Percentiles rank a stretch among this genome's conserved stretches.
Conservation (phyloP, 140 eudicot species). For the Stevia rebaudiana region DNA sequence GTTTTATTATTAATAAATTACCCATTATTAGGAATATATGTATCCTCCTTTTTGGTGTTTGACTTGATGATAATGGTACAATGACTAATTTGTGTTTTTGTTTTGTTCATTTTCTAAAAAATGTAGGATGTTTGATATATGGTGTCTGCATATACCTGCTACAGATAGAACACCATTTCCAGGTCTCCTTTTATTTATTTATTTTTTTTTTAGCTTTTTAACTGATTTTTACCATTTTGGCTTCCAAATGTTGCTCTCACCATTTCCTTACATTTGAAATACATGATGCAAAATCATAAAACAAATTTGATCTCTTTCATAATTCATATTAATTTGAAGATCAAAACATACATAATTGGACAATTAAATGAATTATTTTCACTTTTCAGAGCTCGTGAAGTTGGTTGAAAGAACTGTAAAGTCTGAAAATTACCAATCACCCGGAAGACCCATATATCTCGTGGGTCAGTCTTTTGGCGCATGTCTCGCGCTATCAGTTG, state of each 20-base stretch:
- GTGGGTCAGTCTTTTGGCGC: conserved; percentile 85
- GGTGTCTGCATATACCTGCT: conserved; percentile 83
- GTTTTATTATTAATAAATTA: not conserved
- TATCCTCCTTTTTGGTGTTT: not conserved
- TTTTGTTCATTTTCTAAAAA: not conserved
- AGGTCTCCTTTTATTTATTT: conserved; percentile 37
- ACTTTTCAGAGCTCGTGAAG: conserved; percentile 61
- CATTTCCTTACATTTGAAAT: not conserved
- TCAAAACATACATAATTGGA: not conserved
- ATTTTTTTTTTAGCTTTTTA: not conserved
- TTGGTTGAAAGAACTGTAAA: conserved; percentile 56
- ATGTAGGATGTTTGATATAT: conserved; percentile 67
- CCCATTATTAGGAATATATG: not conserved
- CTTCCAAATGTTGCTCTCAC: not conserved
- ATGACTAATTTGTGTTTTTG: conserved; percentile 13
- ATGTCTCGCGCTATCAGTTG: conserved; percentile 76
- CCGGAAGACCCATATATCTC: conserved; percentile 67
- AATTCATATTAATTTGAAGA: not conserved
- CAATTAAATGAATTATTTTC: not conserved
- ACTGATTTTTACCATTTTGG: not conserved
- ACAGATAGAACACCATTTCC: conserved; percentile 64
- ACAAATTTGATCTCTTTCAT: not conserved
- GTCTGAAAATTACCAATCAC: conserved; percentile 41
- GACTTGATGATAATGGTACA: not conserved
- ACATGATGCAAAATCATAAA: no score